Conservation (phyloP, 2,329 filamentous ascomycete genomes). For the Cryphonectria parasitica region DNA sequence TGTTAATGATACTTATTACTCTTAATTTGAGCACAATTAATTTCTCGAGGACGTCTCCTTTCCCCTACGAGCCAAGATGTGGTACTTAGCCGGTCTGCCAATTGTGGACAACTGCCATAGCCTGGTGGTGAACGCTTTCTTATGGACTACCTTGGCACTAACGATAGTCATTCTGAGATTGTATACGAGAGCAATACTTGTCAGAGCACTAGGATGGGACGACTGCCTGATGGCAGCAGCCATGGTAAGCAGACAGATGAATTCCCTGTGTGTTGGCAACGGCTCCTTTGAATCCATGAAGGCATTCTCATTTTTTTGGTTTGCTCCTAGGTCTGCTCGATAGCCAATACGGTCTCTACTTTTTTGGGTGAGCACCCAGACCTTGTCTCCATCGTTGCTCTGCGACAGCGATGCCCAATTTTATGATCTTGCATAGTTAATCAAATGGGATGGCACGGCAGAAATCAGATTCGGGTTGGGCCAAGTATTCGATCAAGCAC, state of each 20-base stretch:
- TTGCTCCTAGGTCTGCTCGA: conserved; percentile 28
- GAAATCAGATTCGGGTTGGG: conserved; percentile 34
- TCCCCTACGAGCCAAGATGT: conserved; percentile 12
- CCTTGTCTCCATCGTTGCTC: background rate
- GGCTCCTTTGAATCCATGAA: background rate
- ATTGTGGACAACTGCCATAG: conserved; percentile 27
- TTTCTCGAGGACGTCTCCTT: background rate
- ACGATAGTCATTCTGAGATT: conserved; percentile 30
- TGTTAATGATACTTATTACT: background rate
- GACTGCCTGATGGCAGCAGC: conserved; percentile 31
- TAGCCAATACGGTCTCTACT: conserved; percentile 27
- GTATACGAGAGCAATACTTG: conserved; percentile 29
- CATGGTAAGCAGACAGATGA: conserved; percentile 27
- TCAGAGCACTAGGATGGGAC: conserved; percentile 32
- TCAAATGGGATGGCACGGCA: conserved; percentile 3
- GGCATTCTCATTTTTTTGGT: background rate
- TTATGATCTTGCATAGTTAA: background rate
- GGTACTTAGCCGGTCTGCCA: conserved; percentile 22
- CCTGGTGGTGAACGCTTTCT: conserved; percentile 29
- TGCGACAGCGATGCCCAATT: background rate
- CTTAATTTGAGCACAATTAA: background rate
- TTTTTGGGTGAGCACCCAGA: conserved; percentile 31
- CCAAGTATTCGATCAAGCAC: conserved; percentile 7
- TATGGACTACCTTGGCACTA: conserved; percentile 32
- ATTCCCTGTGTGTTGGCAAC: background rate